Percentiles rank a stretch among this genome's conserved stretches.
phyloP scores from a whole-genome alignment of 805 yeast genomes.

The Pichia nakasei region DNA sequence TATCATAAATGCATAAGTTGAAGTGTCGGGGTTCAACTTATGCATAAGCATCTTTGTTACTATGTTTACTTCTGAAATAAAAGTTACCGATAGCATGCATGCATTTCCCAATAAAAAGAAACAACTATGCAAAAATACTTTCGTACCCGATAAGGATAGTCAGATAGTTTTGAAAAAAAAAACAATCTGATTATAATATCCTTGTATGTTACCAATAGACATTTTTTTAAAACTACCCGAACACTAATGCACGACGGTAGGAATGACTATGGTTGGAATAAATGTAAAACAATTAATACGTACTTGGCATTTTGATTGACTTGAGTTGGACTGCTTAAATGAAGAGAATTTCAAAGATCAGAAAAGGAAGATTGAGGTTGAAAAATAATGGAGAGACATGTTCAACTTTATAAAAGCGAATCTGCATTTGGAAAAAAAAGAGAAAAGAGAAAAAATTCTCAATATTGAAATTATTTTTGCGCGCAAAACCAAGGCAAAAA shows the following conservation, averaged over 20 bases:
- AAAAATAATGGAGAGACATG: background rate
- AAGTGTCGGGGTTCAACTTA: slow-evolving; percentile 81
- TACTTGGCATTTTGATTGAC: slow-evolving; percentile 23
- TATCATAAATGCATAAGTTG: slow-evolving; percentile 31
- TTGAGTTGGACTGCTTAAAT: background rate
- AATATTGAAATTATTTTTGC: too few species aligned
- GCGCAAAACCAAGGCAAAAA: too few species aligned
- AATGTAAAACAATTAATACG: slow-evolving; percentile 8
- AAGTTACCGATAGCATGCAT: background rate
- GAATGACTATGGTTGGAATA: slow-evolving; percentile 1
- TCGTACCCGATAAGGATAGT: slow-evolving; percentile 2
- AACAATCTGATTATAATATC: background rate
- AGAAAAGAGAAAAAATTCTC: background rate
- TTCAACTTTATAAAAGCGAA: too few species aligned
- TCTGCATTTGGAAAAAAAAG: background rate
- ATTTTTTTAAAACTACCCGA: slow-evolving; percentile 4
- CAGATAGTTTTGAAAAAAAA: too few species aligned
- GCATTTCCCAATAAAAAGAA: background rate
- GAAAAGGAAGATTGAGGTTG: background rate
- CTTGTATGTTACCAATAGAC: background rate
- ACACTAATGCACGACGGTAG: background rate
- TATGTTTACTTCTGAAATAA: too few species aligned
- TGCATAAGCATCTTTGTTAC: too few species aligned
- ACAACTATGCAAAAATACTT: background rate
- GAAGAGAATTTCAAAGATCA: background rate